Conservation (phyloP, 176 grass and related monocot species). For the barley (Hordeum vulgare) region MorexV3_pseudomolecules_assembly NC_058523.1:224933839-224934338, state of each 20-base stretch:
- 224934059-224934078: constrained; percentile 16
- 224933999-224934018: not conserved
- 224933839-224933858: no score
- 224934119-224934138: not conserved
- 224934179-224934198: no score
- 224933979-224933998: not conserved
- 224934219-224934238: no score
- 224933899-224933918: not conserved
- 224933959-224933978: not conserved
- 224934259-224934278: no score
- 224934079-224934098: constrained; percentile 11
- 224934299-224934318: no score
- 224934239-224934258: no score
- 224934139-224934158: no score
- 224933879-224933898: not conserved
- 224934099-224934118: constrained; percentile 11
- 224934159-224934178: no score
- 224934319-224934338: no score
- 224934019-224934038: not conserved
- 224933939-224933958: not conserved
- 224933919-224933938: not conserved
- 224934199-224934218: no score
- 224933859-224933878: no score
- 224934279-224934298: no score
- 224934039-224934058: not conserved